These are phyloP conservation scores for Exobasidium rhododendri DNA, from an alignment of 1,284 basidiomycete species.

Conservation along the genomic window DNA sequence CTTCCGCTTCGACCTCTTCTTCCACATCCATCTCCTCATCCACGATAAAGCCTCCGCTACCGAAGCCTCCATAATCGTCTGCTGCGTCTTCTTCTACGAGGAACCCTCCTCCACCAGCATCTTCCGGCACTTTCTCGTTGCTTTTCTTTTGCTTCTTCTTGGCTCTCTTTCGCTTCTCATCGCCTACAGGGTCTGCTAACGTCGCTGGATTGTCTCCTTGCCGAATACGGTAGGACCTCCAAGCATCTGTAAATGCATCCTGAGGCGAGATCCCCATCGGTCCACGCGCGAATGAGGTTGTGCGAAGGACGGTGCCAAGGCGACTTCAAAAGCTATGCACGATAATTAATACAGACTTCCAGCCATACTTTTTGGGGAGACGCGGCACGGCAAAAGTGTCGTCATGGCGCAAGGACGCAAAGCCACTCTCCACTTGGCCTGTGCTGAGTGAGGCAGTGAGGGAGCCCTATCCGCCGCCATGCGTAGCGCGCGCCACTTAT, in stretches of 20 bases:
- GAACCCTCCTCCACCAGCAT: constrained; percentile 16
- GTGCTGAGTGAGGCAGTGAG: no score
- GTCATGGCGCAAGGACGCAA: no score
- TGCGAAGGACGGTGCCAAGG: no score
- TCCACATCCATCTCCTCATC: constrained; percentile 7
- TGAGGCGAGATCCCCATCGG: constrained; percentile 13
- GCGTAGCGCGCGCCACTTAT: no score
- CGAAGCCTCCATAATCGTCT: neutral
- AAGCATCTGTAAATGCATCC: constrained; percentile 37
- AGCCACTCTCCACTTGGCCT: no score
- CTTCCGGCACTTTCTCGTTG: neutral
- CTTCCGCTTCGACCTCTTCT: constrained; percentile 16
- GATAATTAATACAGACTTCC: no score
- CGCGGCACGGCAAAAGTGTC: no score
- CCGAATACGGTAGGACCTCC: constrained; percentile 25
- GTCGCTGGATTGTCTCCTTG: constrained; percentile 27
- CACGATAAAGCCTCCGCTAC: constrained; percentile 23
- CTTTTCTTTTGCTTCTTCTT: neutral
- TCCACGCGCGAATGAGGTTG: no score
- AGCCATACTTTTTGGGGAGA: no score
- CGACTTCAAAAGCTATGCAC: no score
- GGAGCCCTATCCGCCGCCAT: no score
- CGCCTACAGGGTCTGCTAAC: constrained; percentile 25
- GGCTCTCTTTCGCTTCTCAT: constrained; percentile 3
- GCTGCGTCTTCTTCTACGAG: neutral